Evolutionary conservation across 805 yeast species (phyloP).

Genomic region (Cyberlindnera saturnus): DNA sequence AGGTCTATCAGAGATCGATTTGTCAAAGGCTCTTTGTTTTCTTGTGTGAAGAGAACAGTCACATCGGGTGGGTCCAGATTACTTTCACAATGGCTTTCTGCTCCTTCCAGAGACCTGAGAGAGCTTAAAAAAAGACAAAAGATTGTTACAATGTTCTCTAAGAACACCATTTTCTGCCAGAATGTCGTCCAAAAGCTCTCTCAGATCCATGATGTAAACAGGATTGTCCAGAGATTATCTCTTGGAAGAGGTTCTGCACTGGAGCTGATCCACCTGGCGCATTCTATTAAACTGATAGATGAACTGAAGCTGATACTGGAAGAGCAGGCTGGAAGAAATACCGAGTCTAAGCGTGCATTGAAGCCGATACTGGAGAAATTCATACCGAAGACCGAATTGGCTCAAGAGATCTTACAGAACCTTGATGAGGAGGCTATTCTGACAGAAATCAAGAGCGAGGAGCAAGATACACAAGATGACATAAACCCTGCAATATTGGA

Average conservation of each 20-base stretch:
- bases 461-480: conserved; percentile 11
- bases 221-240: conserved; percentile 54
- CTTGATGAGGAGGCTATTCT: conserved; percentile 34
- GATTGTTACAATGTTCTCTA: conserved; percentile 38
- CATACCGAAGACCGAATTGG: conserved; percentile 34
- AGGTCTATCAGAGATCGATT: conserved; percentile 51
- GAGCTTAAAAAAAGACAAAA: conserved; percentile 55
- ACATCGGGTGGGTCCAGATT: conserved; percentile 79
- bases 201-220: conserved; percentile 48
- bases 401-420: conserved; percentile 35
- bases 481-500: conserved; percentile 9
- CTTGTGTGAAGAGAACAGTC: conserved; percentile 65
- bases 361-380: conserved; percentile 19
- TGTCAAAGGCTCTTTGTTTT: conserved; percentile 62
- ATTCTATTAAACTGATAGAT: conserved; percentile 31
- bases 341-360: conserved; percentile 22
- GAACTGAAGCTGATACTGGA: conserved; percentile 22
- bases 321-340: conserved; percentile 21
- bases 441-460: conserved; percentile 18
- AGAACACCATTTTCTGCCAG: conserved; percentile 25
- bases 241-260: conserved; percentile 40
- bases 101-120: conserved; percentile 59
- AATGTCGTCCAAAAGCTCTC: conserved; percentile 32
- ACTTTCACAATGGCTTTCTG: conserved; percentile 74
- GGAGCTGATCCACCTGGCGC: conserved; percentile 39